Evolutionary conservation across 768 basidiomycete genomes (phyloP).

Genomic region (Termitomyces sp.): DNA sequence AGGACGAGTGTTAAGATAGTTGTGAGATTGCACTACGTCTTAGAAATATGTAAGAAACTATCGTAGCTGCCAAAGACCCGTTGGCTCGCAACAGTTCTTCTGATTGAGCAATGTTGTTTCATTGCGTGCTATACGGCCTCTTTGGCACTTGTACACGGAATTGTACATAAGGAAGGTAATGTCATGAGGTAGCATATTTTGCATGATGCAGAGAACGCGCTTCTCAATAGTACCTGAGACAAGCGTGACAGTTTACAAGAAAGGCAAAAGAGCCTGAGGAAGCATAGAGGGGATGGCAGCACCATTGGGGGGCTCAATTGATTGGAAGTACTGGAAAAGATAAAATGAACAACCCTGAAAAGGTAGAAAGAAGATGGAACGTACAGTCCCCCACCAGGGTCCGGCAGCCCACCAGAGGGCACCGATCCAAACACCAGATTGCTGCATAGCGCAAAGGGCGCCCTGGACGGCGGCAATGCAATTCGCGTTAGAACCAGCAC

Average conservation of each 20-base stretch:
- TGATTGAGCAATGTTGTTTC: background rate
- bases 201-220: background rate
- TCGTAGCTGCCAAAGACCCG: too few species aligned
- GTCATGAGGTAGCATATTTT: background rate
- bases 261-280: constrained; percentile 54
- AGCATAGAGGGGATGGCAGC: constrained; percentile 49
- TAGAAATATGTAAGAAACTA: background rate
- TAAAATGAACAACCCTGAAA: constrained; percentile 4
- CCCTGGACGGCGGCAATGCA: constrained; percentile 50
- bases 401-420: constrained; percentile 58
- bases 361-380: constrained; percentile 18
- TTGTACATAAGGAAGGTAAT: background rate
- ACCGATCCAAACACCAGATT: constrained; percentile 57
- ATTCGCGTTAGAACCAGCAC: constrained; percentile 42
- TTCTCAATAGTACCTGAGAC: background rate
- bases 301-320: constrained; percentile 59
- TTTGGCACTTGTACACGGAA: background rate
- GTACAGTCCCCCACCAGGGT: constrained; percentile 55
- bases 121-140: background rate
- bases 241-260: constrained; percentile 34
- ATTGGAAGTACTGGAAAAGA: constrained; percentile 47
- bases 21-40: too few species aligned
- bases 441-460: constrained; percentile 57
- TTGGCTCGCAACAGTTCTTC: too few species aligned
- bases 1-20: background rate